phyloP scores from a whole-genome alignment of 2,329 filamentous ascomycete genomes.

The Thermothelomyces thermophilus region DNA sequence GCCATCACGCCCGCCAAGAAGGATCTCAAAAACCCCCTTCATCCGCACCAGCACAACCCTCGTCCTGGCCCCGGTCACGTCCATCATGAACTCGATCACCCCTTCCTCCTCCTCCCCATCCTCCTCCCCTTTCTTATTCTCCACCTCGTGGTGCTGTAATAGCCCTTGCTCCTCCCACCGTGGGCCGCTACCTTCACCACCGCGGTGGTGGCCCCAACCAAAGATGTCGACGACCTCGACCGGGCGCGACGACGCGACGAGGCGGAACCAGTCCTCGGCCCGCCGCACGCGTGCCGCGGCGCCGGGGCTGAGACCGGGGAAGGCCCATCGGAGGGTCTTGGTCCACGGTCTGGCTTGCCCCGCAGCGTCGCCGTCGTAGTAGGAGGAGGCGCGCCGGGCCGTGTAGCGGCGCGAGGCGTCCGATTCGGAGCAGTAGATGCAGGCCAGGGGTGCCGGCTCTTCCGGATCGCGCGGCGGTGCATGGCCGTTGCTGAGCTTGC shows the following conservation, averaged over 20 bases:
- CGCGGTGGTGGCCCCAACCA: too few species aligned
- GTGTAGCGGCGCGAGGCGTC: background rate
- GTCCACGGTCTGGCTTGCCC: constrained; percentile 1
- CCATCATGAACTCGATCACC: constrained; percentile 6
- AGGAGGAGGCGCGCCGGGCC: background rate
- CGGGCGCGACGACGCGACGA: background rate
- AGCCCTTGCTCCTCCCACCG: too few species aligned
- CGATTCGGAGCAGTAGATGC: constrained; percentile 12
- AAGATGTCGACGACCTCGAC: background rate
- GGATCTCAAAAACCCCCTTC: constrained; percentile 5
- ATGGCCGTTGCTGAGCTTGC: background rate
- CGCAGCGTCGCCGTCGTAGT: background rate
- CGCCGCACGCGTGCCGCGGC: background rate
- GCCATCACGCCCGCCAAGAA: background rate
- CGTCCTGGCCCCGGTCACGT: background rate
- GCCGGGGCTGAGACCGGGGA: background rate
- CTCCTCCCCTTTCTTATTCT: too few species aligned
- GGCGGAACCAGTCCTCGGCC: background rate
- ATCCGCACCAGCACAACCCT: constrained; percentile 13
- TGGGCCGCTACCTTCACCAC: too few species aligned
- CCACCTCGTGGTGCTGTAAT: too few species aligned
- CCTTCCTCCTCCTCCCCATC: background rate
- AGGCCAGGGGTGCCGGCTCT: constrained; percentile 1
- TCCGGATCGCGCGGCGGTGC: background rate
- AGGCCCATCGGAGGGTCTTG: constrained; percentile 9